Base-by-base conservation (phyloP, 352 stramenopile species). In the Globisporangium orthogonon region DNA sequence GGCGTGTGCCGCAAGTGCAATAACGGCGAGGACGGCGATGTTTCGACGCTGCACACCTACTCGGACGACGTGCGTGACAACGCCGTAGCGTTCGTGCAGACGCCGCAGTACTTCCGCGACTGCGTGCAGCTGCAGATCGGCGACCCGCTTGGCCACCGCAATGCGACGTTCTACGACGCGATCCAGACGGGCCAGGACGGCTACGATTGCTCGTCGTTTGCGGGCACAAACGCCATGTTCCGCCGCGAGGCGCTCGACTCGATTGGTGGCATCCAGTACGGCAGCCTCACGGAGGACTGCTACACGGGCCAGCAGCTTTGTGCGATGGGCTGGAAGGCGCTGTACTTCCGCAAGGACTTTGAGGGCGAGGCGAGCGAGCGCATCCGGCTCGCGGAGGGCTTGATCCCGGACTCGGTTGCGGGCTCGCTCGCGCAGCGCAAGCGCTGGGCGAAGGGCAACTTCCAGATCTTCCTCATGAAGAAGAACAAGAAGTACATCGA, bases 341-440 rank as follows among this genome's bases (percentile, higher is more conserved):
- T 91, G 50, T 94, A 91, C 69, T 94, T 89, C 75, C 81, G 83
- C 48, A 94, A 94, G 69, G 84, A 94, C 66, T 91, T 94, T 33
- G 84, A 94, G 71, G 84, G 84, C 13, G 82, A 94, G 63, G 67
- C 66, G 31, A 41, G 61, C 11, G 84, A 94, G 65, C 84, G 84
- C 60, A 78, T 94, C 48, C 84, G 84, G 52, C 58, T 94, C 46
- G 79, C 74, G 18, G 84, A 94, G 73, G 84, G 84, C 50, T 35
- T 86, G 48, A 83, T 94, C 33, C 84, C 84, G 0, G 75, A 90
- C 60, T 89, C 83, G n/a, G 84, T 94, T 6, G 80, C 84, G 44
- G 75, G 66, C 30, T 81, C 84, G 18, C 72, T 94, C 50, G 78
- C 84, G 4, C 84, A 94, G 64, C 84, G 84, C 57, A 83, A 84